Evolutionary conservation across 1,139 yeast genomes (phyloP), one percentile per base, ranked within the genome.

Genomic region (Protomyces inundatus): DNA sequence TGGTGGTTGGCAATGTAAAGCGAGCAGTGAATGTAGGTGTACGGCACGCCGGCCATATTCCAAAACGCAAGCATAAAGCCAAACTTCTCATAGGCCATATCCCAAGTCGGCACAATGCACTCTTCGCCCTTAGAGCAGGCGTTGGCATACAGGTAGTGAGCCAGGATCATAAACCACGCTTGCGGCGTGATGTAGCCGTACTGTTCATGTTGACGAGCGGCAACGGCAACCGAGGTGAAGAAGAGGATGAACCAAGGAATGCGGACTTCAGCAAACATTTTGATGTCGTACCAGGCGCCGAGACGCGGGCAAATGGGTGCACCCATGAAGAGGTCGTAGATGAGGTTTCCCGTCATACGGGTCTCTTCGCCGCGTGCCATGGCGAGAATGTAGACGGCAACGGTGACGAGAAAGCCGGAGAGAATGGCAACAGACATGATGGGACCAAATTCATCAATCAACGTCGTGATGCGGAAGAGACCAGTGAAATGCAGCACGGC

Each of bases 31-130:
- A 97, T 90, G 79, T 93, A 93, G 58, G 98, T 93, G 84, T 86
- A 93, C 61, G 98, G 98, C 51, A 93, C 98, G 6, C 98, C 98
- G 46, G 98, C 97, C 76, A 93, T 90, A 79, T 93, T 93, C 98
- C 98, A 93, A 81, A 93, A 93, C 71, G 91, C 84, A 70, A 93
- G 84, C 97, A 93, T 90, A 80, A 95, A 93, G 10, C 98, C 98
- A 72, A 93, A 93, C 77, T 95, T 93, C 76, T 93, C 98, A 76
- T 93, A 93, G 55, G 96, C 97, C 97, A 93, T 91, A 76, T 93
- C 98, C 98, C 98, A 93, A 23, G 97, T 87, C 69, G 98, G 97
- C 66, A 91, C 96, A 75, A 93, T 91, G 71, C 91, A 80, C 75
- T 95, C 98, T 78, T 93, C 98, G 69, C 97, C 98, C 77, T 93